These are phyloP conservation scores for Ammopiptanthus mongolicus DNA, from an alignment of 306 rosid genomes.

Conservation along the genomic window DNA sequence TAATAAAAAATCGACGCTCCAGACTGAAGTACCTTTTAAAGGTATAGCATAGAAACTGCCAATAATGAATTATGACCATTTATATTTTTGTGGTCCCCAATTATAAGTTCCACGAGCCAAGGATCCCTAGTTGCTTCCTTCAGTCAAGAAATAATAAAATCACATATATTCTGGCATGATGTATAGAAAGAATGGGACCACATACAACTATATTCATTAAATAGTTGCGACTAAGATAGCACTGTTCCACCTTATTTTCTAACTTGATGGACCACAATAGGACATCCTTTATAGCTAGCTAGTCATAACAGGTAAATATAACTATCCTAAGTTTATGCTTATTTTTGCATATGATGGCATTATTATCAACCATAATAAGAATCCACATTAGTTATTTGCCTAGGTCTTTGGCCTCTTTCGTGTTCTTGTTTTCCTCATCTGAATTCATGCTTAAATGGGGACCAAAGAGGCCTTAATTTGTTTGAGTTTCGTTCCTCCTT, in stretches of 20 bases:
- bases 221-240: not conserved
- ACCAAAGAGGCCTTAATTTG: not conserved
- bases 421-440: not conserved
- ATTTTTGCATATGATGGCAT: not conserved
- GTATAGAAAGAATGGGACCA: not conserved
- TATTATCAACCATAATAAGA: not conserved
- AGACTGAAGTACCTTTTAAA: no score
- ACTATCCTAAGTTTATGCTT: not conserved
- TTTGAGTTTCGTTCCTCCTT: not conserved
- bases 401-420: not conserved
- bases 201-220: not conserved
- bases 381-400: not conserved
- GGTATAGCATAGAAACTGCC: no score
- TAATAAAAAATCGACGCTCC: no score
- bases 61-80: not conserved
- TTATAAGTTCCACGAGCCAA: not conserved
- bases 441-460: not conserved
- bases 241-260: not conserved
- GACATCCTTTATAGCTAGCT: not conserved
- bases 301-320: not conserved
- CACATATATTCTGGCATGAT: not conserved
- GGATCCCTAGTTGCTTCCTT: not conserved
- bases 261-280: conserved; percentile 21
- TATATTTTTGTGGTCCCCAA: not conserved
- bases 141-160: no score